Conservation (phyloP, 441 rosid species). For the Omphalea diandra region DNA sequence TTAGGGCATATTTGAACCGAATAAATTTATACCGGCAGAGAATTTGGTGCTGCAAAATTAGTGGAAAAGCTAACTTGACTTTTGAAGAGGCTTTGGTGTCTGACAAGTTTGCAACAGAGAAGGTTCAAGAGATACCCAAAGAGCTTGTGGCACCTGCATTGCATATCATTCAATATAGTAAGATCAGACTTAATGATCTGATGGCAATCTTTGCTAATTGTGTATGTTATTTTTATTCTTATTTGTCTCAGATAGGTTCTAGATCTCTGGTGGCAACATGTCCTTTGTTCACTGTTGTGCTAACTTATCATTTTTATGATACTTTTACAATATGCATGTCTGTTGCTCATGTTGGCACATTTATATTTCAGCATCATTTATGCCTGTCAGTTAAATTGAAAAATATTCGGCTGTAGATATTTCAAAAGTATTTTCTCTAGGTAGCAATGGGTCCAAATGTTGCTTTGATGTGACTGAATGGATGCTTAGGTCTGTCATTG, state of each 20-base stretch:
- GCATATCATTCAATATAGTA: constrained; percentile 78
- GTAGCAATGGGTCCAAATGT: not conserved
- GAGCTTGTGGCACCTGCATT: constrained; percentile 75
- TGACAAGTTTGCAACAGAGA: constrained; percentile 67
- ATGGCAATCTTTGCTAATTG: not conserved
- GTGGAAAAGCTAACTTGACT: constrained; percentile 84
- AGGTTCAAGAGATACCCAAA: constrained; percentile 73
- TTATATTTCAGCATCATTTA: not conserved
- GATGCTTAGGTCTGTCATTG: no score
- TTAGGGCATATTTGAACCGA: constrained; percentile 75
- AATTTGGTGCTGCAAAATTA: constrained; percentile 86
- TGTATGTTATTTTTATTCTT: not conserved
- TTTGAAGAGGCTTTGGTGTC: constrained; percentile 95
- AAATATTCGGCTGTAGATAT: no score
- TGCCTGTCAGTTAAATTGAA: not conserved
- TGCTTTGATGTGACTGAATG: not conserved
- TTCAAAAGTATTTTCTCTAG: no score
- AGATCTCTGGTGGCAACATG: not conserved
- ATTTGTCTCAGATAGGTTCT: not conserved
- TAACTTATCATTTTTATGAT: not conserved
- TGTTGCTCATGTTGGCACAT: not conserved
- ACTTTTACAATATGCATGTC: not conserved
- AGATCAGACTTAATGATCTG: constrained; percentile 26
- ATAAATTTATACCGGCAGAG: constrained; percentile 80
- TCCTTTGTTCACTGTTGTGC: not conserved